Percentiles rank a stretch among this genome's conserved stretches.
phyloP scores from a whole-genome alignment of 257 asterid genomes.

The Ehretia macrophylla region DNA sequence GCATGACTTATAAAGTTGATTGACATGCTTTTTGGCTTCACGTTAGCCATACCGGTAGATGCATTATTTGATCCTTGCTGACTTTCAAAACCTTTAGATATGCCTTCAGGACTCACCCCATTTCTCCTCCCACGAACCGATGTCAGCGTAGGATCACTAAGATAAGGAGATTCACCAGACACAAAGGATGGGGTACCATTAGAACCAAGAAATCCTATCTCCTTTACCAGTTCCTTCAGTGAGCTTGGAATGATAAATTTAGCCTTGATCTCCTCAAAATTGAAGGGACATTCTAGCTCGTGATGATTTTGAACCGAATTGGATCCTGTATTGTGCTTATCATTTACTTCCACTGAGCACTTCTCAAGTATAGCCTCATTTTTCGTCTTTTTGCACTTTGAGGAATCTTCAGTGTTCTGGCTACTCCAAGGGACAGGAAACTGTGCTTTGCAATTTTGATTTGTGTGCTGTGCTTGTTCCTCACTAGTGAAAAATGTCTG shows the following conservation, averaged over 20 bases:
- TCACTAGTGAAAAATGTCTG: slow-evolving; percentile 46
- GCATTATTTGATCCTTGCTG: slow-evolving; percentile 25
- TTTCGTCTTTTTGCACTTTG: slow-evolving; percentile 39
- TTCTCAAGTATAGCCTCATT: slow-evolving; percentile 30
- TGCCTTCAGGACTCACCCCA: slow-evolving; percentile 25
- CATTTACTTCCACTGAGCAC: slow-evolving; percentile 22
- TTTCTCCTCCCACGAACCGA: slow-evolving; percentile 27
- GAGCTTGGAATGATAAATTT: slow-evolving; percentile 60
- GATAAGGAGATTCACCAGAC: slow-evolving; percentile 33
- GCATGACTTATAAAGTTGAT: slow-evolving; percentile 26
- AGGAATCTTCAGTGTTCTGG: slow-evolving; percentile 35
- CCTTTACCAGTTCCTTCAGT: slow-evolving; percentile 60
- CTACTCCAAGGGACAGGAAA: slow-evolving; percentile 33
- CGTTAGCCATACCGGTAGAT: slow-evolving; percentile 16
- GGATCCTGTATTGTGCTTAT: slow-evolving; percentile 37
- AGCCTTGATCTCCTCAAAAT: slow-evolving; percentile 66
- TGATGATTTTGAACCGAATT: slow-evolving; percentile 23
- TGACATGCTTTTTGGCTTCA: slow-evolving; percentile 20
- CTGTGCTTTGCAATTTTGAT: slow-evolving; percentile 42
- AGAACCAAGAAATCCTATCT: slow-evolving; percentile 58
- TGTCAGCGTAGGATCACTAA: slow-evolving; percentile 45
- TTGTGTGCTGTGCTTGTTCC: slow-evolving; percentile 51
- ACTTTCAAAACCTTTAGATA: slow-evolving; percentile 24
- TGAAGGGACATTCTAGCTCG: slow-evolving; percentile 54
- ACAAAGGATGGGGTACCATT: slow-evolving; percentile 54